Evolutionary conservation across 140 eudicot species (phyloP), one percentile per base, ranked within the genome.

Genomic region (Cichorium intybus): DNA sequence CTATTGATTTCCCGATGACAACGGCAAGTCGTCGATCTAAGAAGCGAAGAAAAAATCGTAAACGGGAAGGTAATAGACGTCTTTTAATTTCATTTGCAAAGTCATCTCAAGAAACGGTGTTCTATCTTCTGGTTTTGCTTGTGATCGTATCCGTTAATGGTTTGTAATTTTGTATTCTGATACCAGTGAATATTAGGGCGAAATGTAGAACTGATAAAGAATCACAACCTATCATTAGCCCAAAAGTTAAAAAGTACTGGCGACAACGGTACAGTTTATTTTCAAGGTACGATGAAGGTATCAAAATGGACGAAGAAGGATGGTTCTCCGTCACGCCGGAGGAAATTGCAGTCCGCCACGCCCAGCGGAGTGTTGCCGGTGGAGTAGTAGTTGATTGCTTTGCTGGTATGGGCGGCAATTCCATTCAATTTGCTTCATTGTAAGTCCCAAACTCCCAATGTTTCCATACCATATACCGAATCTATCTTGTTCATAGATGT

Each of bases 301-400:
- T 88, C 27, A 22, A 60, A 69, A 56, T 88, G 82, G 96, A 88
- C 54, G 95, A 85, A 71, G 90, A 88, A 69, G 96, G 96, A 9
- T 88, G 96, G 96, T 88, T 75, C 65, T 88, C 96, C 47, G 96
- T 88, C 54, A 88, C 90, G 31, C 96, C 95, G 29, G 96, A 88
- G 65, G 82, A 68, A 62, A 78, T 88, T 24, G 96, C 96, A 2
- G 74, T 75, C 57, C 72, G 76, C n/a, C 96, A 88, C 35, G 96
- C 96, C 4, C 60, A 61, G 17, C 75, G 88, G 63, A 70, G 84
- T 43, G 34, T 67, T 41, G 52, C 51, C 8, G 89, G 80, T 57
- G 90, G 88, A 7, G 80, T 88, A 11, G 81, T 82, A 6, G 57
- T 88, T 11, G 96, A 85, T 71, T 79, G 86, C 64, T 88, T 88